Conservation (phyloP, 2,329 filamentous ascomycete genomes). For the Fusarium nelsonii region DNA sequence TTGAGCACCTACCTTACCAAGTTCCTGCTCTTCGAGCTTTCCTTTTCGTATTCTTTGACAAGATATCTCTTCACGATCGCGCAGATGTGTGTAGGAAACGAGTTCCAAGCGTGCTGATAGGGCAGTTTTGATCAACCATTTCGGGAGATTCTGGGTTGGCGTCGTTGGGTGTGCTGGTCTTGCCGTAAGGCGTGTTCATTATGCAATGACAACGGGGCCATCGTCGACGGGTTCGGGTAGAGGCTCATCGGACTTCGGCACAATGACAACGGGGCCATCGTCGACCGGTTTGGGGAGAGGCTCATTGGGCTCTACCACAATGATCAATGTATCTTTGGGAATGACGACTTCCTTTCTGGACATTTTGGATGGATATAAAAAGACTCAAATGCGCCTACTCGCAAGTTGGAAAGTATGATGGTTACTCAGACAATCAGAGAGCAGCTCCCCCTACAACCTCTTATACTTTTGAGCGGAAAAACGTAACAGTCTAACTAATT, state of each 20-base stretch:
- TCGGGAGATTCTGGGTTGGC: not conserved
- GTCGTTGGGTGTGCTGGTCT: not conserved
- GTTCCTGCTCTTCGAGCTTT: not conserved
- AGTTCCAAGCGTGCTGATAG: not conserved
- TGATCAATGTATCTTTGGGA: not conserved
- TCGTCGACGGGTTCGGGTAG: not conserved
- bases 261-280: not conserved
- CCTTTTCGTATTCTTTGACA: not conserved
- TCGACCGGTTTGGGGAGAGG: not conserved
- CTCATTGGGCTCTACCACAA: too few relatives aligned
- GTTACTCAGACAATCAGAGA: too few relatives aligned
- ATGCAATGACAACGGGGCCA: not conserved
- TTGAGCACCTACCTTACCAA: not conserved
- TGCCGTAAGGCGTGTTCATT: not conserved
- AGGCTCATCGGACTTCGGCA: not conserved
- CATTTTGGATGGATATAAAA: not conserved
- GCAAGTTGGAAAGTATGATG: not conserved
- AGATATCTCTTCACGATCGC: not conserved
- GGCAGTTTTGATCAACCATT: not conserved
- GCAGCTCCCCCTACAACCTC: not conserved
- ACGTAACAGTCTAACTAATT: not conserved
- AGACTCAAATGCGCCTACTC: not conserved
- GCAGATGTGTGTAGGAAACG: not conserved
- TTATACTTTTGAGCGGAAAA: not conserved
- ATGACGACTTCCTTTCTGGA: not conserved